Evolutionary conservation across 352 stramenopile genomes (phyloP), one percentile per base, ranked within the genome.

Genomic region (Pythium aristosporum): DNA sequence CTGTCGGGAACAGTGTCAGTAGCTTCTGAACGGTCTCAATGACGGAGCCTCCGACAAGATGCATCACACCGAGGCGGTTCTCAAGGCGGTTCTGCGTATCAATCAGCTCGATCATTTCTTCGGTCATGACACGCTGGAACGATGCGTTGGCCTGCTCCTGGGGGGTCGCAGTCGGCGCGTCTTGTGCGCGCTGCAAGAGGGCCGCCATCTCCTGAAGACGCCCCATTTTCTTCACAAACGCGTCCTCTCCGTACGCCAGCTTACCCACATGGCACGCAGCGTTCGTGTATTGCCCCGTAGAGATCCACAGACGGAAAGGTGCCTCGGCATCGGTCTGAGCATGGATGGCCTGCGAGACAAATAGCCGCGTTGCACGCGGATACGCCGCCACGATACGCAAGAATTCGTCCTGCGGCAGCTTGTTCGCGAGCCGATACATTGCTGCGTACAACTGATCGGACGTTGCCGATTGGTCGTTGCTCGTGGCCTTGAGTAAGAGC

Each of bases 1-100:
- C 69, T 2, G 67, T 69, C 11, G 79, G 69, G 43, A 83, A 77
- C 28, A 90, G 59, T 25, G 69, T 74, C 25, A 88, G 61, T n/a
- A 88, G 52, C 54, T 88, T 87, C 48, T 87, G 69, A 36, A 88
- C 55, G 30, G 77, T 88, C 55, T 88, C 77, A 30, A 86, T 57
- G 12, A 88, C 69, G 0, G 79, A 90, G 21, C 62, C 67, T 10
- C 81, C 75, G 10, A 88, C 68, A 18, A 90, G 56, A 41, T 77
- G 66, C n/a, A 61, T 69, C 23, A 77, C 61, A 4, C 65, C 48
- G 21, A 89, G 61, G 0, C 59, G 61, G 20, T 69, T 63, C 49
- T 88, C 70, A 16, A 89, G 72, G 0, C 68, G 56, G 41, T 67
- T 61, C 44, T 89, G 78, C 8, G 55, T 71, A 23, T 85, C 68